Evolutionary conservation across 805 yeast species (phyloP), one percentile per base, ranked within the genome.

Genomic region (Lachancea nothofagi): DNA sequence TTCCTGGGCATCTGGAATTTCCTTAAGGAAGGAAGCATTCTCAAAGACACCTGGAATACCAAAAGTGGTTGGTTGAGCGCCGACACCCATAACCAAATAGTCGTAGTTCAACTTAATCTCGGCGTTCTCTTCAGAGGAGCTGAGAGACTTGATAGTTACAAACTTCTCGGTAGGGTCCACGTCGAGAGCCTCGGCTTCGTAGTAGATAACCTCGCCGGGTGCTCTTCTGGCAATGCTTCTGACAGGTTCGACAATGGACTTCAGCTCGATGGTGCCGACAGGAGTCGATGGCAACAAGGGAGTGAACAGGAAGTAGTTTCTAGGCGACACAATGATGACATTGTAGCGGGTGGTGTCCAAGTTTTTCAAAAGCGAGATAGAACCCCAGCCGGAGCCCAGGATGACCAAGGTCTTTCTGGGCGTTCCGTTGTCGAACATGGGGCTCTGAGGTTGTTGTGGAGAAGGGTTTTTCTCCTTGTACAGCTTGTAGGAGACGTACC

Each of bases 271-370:
- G 37, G 96, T 84, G 48, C 97, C 97, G 27, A 95, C 89, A 42
- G 97, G 95, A 51, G 90, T 84, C 19, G 95, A 84, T 33, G 97
- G 97, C 54, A 89, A 72, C 60, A 89, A 70, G n/a, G 97, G 97
- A 42, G 97, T 89, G 74, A 90, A 89, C 54, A 89, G 71, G 68
- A 89, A 88, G 71, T 86, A 90, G 72, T 89, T 90, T 70, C 97
- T 78, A 47, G 97, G 97, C 29, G 96, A 86, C 33, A 89, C 83
- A 41, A 89, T 79, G 36, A 87, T 78, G 36, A 89, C 96, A 59
- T 90, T 86, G 68, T 87, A 89, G 62, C 81, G 71, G 34, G 89
- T 70, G 29, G 96, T 82, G 62, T 89, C 96, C 61, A 89, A 70
- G 58, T 79, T 76, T 68, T 85, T 86, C 65, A 89, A 72, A 45